Evolutionary conservation across 2,329 filamentous ascomycete species (phyloP).

Genomic region (Leptodontidium sp.): DNA sequence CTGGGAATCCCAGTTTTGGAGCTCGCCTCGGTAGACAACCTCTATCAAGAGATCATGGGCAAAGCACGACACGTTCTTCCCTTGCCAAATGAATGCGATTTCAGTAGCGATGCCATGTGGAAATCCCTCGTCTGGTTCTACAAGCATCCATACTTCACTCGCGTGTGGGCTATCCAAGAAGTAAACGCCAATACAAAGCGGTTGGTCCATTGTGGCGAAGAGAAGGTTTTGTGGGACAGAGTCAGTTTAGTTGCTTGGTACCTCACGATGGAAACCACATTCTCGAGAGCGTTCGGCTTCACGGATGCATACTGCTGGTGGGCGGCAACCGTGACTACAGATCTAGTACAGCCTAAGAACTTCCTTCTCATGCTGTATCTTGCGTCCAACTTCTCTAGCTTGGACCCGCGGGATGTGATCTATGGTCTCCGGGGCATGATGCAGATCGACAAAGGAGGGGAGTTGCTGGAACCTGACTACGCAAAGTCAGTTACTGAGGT

Average conservation of each 20-base stretch:
- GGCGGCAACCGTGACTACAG: conserved; percentile 41
- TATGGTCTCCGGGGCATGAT: conserved; percentile 34
- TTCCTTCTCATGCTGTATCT: conserved; percentile 44
- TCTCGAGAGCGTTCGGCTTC: conserved; percentile 40
- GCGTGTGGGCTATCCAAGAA: conserved; percentile 41
- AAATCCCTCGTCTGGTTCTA: conserved; percentile 40
- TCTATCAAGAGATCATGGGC: conserved; percentile 35
- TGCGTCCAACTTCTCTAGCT: conserved; percentile 36
- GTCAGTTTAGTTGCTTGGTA: conserved; percentile 43
- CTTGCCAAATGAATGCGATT: conserved; percentile 37
- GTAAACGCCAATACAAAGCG: conserved; percentile 38
- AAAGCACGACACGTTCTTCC: conserved; percentile 34
- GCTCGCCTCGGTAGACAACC: conserved; percentile 22
- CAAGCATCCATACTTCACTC: conserved; percentile 38
- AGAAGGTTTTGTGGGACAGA: conserved; percentile 39
- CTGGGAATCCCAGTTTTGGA: conserved; percentile 27
- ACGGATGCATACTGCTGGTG: conserved; percentile 42
- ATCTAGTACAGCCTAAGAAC: conserved; percentile 40
- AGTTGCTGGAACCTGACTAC: conserved; percentile 30
- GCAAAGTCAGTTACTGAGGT: conserved; percentile 30
- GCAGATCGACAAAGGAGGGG: conserved; percentile 26
- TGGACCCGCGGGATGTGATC: conserved; percentile 32
- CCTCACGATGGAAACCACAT: conserved; percentile 42
- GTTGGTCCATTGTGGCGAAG: conserved; percentile 37
- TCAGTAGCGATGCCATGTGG: conserved; percentile 39